Evolutionary conservation across 805 yeast species (phyloP).

Genomic region (Blastobotrys chiropterorum): DNA sequence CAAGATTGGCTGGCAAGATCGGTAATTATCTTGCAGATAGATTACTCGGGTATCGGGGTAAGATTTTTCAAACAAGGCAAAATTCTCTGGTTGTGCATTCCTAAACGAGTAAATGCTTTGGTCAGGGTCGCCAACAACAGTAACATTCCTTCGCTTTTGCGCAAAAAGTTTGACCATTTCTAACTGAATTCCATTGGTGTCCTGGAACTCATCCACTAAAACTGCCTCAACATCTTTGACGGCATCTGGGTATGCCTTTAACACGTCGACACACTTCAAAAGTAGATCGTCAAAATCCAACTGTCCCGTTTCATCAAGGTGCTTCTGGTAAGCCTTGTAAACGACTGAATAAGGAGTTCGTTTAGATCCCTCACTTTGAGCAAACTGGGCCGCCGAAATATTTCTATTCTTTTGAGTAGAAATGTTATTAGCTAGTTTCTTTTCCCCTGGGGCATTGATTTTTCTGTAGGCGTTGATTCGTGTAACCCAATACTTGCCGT

Average conservation of each 20-base stretch:
- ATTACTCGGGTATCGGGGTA: conserved; percentile 32
- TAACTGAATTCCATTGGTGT: conserved; percentile 74
- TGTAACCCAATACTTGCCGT: neutral
- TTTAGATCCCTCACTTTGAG: neutral
- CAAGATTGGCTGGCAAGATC: conserved; percentile 69
- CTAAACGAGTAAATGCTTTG: conserved; percentile 90
- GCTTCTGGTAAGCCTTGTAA: neutral
- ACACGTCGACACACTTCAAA: conserved; percentile 45
- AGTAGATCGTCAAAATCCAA: conserved; percentile 30
- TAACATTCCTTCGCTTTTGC: conserved; percentile 36
- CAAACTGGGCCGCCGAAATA: neutral
- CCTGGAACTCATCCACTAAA: conserved; percentile 92
- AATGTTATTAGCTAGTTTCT: neutral
- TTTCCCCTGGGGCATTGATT: neutral
- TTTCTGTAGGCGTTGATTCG: neutral
- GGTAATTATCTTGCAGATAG: conserved; percentile 61
- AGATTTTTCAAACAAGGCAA: conserved; percentile 46
- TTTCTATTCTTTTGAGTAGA: neutral
- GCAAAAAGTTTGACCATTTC: conserved; percentile 55
- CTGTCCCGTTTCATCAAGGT: neutral
- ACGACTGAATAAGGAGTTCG: neutral
- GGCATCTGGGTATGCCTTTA: conserved; percentile 40
- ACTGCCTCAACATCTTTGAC: conserved; percentile 56
- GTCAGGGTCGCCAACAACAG: conserved; percentile 95
- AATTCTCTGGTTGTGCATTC: conserved; percentile 67